phyloP scores from a whole-genome alignment of 129 eudicot genomes.

The Mikania micrantha region DNA sequence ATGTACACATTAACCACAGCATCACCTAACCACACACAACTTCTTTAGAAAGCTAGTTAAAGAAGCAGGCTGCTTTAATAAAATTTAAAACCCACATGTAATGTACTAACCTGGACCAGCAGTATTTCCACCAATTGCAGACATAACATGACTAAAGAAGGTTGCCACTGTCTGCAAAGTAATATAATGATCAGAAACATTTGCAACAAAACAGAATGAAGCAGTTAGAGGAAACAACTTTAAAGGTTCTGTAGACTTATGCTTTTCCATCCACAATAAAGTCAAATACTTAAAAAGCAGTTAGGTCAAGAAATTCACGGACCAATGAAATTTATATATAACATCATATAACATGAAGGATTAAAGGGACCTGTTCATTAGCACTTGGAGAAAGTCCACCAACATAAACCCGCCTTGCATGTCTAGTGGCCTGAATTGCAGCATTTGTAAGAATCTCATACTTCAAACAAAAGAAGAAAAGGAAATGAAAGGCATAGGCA shows the following conservation, averaged over 20 bases:
- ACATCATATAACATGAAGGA: not conserved
- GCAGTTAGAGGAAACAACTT: not conserved
- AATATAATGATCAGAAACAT: not conserved
- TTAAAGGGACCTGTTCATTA: slow-evolving; percentile 82
- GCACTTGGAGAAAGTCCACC: slow-evolving; percentile 97
- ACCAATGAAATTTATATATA: not conserved
- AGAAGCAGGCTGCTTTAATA: too few species aligned
- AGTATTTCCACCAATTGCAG: slow-evolving; percentile 94
- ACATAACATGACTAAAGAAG: slow-evolving; percentile 91
- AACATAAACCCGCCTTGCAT: slow-evolving; percentile 98
- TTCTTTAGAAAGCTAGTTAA: not conserved
- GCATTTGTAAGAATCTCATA: not conserved
- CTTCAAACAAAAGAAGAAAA: not conserved
- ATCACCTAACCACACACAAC: slow-evolving; percentile 47
- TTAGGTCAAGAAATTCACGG: not conserved
- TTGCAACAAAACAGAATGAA: not conserved
- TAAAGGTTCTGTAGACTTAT: not conserved
- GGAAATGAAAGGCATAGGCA: not conserved
- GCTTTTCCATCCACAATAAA: not conserved
- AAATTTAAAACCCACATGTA: not conserved
- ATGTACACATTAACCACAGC: slow-evolving; percentile 98
- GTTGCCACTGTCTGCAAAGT: slow-evolving; percentile 88
- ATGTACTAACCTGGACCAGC: slow-evolving; percentile 89
- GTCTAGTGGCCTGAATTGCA: slow-evolving; percentile 83
- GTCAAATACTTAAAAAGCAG: not conserved